phyloP scores from a whole-genome alignment of 306 rosid species.

The Cicer arietinum region DNA sequence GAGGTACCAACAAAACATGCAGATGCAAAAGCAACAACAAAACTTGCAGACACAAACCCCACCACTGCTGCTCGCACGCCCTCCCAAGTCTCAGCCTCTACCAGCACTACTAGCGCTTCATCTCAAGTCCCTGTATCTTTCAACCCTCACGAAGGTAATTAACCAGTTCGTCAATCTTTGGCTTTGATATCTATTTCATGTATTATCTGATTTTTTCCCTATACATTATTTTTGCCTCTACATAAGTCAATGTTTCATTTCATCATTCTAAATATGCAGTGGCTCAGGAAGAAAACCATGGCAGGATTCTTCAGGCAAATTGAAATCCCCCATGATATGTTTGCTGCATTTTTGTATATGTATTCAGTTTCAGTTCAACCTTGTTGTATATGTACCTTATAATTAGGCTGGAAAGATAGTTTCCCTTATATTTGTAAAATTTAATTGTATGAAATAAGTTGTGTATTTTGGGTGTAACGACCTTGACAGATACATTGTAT shows the following conservation, averaged over 20 bases:
- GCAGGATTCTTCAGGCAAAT: slow-evolving; percentile 80
- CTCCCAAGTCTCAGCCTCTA: slow-evolving; percentile 37
- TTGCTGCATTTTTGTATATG: slow-evolving; percentile 32
- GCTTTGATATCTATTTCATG: slow-evolving; percentile 30
- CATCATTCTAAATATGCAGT: slow-evolving; percentile 55
- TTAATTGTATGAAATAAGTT: slow-evolving; percentile 42
- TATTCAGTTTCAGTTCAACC: slow-evolving; percentile 26
- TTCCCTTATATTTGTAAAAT: slow-evolving; percentile 40
- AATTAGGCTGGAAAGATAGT: slow-evolving; percentile 43
- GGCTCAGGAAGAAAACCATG: slow-evolving; percentile 64
- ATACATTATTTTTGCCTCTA: not conserved
- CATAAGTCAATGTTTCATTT: slow-evolving; percentile 10
- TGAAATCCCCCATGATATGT: slow-evolving; percentile 42
- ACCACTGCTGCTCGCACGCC: not conserved
- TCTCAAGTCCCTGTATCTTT: slow-evolving; percentile 36
- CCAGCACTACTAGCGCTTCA: slow-evolving; percentile 34
- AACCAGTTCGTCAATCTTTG: not conserved
- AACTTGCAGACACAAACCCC: slow-evolving; percentile 39
- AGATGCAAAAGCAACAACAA: slow-evolving; percentile 37
- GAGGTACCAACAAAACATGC: slow-evolving; percentile 51
- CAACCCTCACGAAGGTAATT: slow-evolving; percentile 62
- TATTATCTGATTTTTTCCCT: slow-evolving; percentile 10
- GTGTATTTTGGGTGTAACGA: not conserved
- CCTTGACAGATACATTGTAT: slow-evolving; percentile 31
- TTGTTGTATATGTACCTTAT: slow-evolving; percentile 29